A percentile compares a stretch with the other conserved stretches of the same genome.
phyloP scores from a whole-genome alignment of 345 rosid species.

The Salix brachista region DNA sequence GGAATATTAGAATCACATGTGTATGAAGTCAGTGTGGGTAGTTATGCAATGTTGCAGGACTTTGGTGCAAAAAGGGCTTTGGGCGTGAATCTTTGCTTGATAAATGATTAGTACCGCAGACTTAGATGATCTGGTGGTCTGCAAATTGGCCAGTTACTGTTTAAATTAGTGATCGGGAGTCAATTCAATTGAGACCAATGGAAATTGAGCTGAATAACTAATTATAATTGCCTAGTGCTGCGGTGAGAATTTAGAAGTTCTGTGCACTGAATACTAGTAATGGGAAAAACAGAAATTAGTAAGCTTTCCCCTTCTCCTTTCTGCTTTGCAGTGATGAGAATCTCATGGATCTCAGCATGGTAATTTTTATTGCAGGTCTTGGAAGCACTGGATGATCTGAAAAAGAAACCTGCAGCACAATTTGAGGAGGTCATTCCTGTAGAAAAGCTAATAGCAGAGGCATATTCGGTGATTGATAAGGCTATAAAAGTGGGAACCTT shows the following conservation, averaged over 20 bases:
- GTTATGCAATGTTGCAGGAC: background rate
- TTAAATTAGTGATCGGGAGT: background rate
- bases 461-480: conserved; percentile 79
- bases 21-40: background rate
- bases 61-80: background rate
- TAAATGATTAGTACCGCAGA: background rate
- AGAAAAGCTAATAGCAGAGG: conserved; percentile 82
- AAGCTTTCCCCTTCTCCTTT: background rate
- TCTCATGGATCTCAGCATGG: too few relatives aligned
- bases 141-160: background rate
- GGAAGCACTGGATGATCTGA: conserved; percentile 68
- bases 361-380: conserved; percentile 48
- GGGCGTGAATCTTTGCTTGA: background rate
- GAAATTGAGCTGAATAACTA: background rate
- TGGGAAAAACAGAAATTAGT: background rate
- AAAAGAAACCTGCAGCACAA: conserved; percentile 78
- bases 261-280: background rate
- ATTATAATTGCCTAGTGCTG: too few relatives aligned
- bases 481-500: conserved; percentile 69
- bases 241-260: background rate
- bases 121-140: too few relatives aligned
- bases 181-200: background rate
- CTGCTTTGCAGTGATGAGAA: background rate
- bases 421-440: conserved; percentile 61
- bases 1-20: background rate